Conservation (phyloP, 2,329 filamentous ascomycete species). For the Trichoderma gracile region DNA sequence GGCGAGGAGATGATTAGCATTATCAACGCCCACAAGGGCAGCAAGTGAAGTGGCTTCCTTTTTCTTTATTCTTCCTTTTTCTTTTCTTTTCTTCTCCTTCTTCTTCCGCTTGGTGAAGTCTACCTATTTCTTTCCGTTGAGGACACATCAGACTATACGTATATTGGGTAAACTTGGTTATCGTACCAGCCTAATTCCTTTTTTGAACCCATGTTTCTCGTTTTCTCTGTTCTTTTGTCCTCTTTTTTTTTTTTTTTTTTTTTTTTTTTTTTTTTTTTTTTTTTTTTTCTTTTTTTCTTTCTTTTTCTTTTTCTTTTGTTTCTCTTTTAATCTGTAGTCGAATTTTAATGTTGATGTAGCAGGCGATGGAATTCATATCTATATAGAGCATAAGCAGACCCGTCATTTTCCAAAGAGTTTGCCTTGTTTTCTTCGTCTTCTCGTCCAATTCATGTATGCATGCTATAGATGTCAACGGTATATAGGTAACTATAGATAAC, state of each 20-base stretch:
- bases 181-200: no score
- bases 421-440: not conserved
- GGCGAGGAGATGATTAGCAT: constrained; percentile 67
- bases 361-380: no score
- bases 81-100: no score
- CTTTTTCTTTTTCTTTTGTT: not conserved
- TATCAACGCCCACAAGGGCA: constrained; percentile 45
- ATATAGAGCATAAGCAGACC: not conserved
- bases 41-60: not conserved
- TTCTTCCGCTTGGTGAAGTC: not conserved
- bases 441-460: constrained; percentile 20
- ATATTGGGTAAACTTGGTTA: no score
- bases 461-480: constrained; percentile 3
- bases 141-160: no score
- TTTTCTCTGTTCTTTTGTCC: not conserved
- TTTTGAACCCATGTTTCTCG: no score
- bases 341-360: not conserved
- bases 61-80: no score
- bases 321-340: no score
- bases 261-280: not conserved
- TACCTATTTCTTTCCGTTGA: not conserved
- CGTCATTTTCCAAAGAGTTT: not conserved
- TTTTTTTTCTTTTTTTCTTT: not conserved
- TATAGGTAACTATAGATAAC: not conserved
- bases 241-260: not conserved